Evolutionary conservation across 2,329 filamentous ascomycete species (phyloP), one percentile per base, ranked within the genome.

Genomic region (Fusarium chaquense): DNA sequence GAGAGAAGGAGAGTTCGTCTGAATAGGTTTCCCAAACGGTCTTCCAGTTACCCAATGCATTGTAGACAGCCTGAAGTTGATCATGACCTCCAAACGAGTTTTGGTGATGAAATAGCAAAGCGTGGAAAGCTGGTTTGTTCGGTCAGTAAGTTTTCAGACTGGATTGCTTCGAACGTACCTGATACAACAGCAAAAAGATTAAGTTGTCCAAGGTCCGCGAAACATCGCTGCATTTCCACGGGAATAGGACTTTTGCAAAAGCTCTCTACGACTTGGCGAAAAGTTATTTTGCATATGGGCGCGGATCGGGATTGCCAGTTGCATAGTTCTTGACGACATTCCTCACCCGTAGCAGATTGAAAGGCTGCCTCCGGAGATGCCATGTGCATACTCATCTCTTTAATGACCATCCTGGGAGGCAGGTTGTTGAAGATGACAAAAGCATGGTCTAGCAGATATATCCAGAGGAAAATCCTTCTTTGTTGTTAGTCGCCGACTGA

Each of bases 361-460:
- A 59, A 59, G 0, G 11, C 52, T 7, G 52, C 13, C 24, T 58
- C 57, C 0, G 40, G 52, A 4, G 43, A 58, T 3, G 57, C 57
- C 15, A 58, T 57, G 0, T 59, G 52, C 52, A 59, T 59, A 4
- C 16, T 40, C 57, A 58, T 58, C 10, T 59, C 57, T 8, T 58
- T 59, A 0, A 58, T 58, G 0, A 58, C 57, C 57, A 59, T 59
- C 3, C 57, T 32, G 0, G 57, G 52, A 0, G 52, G 57, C 0
- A 59, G 12, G 0, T 58, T 59, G 3, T 58, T 59, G 11, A 59
- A 59, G 6, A 59, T 58, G 1, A 58, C 52, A 1, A 59, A 59
- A 2, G 52, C 52, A 5, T 59, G 57, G 0, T 59, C 52, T 0
- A 58, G 40, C 4, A 59, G 20, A 33, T 58, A 58, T 6, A 40